Evolutionary conservation across 306 rosid genomes (phyloP).

Genomic region (Malus orientalis): DNA sequence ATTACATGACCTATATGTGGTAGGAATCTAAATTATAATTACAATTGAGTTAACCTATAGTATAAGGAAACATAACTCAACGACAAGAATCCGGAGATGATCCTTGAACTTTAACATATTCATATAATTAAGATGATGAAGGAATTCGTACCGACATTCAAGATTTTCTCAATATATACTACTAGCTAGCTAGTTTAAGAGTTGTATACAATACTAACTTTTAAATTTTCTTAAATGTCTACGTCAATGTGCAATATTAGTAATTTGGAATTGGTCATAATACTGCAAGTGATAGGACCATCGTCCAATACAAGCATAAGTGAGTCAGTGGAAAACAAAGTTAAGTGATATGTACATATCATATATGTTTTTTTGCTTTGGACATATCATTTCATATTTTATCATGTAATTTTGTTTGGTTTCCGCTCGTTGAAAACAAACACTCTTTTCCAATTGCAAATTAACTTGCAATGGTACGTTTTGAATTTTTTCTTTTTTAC

Average conservation of each 20-base stretch:
- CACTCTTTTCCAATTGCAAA: neutral
- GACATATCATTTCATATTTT: neutral
- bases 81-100: too few relatives aligned
- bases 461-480: neutral
- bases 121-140: too few relatives aligned
- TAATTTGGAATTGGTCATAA: neutral
- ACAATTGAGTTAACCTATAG: too few relatives aligned
- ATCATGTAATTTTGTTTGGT: neutral
- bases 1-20: too few relatives aligned
- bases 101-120: too few relatives aligned
- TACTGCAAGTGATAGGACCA: neutral
- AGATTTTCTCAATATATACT: neutral
- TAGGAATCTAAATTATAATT: too few relatives aligned
- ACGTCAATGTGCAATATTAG: neutral
- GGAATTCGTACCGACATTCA: neutral
- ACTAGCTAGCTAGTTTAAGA: neutral
- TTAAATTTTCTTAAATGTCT: neutral
- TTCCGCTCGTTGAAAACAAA: neutral
- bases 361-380: neutral
- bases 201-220: neutral
- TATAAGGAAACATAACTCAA: too few relatives aligned
- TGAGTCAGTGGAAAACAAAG: constrained; percentile 13
- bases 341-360: neutral
- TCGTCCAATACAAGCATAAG: neutral
- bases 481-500: neutral